Percentiles rank a stretch among this genome's conserved stretches.
These are phyloP conservation scores for Boletus vermiculosoides DNA, from an alignment of 768 basidiomycete species.

Conservation along the genomic window DNA sequence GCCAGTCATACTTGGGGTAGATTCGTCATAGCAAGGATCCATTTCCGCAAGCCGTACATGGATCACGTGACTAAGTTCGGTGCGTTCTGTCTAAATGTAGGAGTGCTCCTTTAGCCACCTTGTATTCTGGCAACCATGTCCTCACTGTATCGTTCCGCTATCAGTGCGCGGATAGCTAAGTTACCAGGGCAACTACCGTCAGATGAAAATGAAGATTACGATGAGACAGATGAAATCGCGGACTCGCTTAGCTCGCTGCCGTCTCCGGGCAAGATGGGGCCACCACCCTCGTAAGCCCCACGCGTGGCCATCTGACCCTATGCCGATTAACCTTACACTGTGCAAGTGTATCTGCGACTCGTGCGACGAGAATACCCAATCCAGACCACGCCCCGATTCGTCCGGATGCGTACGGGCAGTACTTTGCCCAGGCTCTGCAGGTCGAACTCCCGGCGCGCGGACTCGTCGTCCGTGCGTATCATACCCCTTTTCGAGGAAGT, in stretches of 20 bases:
- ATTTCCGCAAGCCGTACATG: too few relatives aligned
- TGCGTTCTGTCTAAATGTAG: background rate
- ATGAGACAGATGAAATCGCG: slow-evolving; percentile 48
- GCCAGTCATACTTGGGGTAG: too few relatives aligned
- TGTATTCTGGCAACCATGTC: slow-evolving; percentile 49
- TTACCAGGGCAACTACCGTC: slow-evolving; percentile 57
- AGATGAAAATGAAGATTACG: slow-evolving; percentile 40
- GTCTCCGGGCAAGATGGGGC: slow-evolving; percentile 47
- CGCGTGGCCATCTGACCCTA: slow-evolving; percentile 2
- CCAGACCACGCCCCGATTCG: slow-evolving; percentile 76
- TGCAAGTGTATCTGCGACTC: slow-evolving; percentile 27
- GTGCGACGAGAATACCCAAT: slow-evolving; percentile 43
- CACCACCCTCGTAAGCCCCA: slow-evolving; percentile 57
- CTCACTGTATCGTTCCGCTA: slow-evolving; percentile 70
- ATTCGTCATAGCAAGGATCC: too few relatives aligned
- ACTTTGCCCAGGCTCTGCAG: slow-evolving; percentile 78
- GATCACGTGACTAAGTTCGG: slow-evolving; percentile 3
- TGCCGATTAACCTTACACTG: slow-evolving; percentile 21
- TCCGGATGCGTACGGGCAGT: slow-evolving; percentile 50
- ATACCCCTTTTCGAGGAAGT: slow-evolving; percentile 60
- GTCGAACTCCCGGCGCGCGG: slow-evolving; percentile 61
- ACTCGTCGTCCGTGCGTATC: slow-evolving; percentile 78
- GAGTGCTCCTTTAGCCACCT: background rate
- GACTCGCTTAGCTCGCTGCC: slow-evolving; percentile 64
- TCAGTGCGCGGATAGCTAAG: slow-evolving; percentile 72